A percentile compares a stretch with the other conserved stretches of the same genome.
Evolutionary conservation across 164 flowering plant genomes (phyloP).

Genomic region (Chimonanthus praecox): DNA sequence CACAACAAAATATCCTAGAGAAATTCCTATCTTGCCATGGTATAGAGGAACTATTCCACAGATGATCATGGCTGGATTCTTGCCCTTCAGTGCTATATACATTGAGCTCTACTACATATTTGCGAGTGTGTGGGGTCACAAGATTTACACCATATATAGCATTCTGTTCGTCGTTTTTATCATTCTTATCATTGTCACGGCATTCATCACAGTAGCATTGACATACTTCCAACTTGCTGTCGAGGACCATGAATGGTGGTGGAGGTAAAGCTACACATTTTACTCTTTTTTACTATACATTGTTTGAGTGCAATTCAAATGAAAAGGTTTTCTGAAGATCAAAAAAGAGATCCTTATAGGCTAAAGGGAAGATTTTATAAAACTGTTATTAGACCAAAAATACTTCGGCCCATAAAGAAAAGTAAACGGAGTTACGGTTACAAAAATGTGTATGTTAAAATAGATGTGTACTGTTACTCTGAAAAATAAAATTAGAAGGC

Average conservation of each 20-base stretch:
- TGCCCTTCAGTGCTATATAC: constrained; percentile 40
- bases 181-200: constrained; percentile 38
- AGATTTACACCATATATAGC: constrained; percentile 37
- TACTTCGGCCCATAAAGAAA: no score
- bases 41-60: constrained; percentile 35
- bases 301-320: no score
- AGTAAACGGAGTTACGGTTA: no score
- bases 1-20: constrained; percentile 32
- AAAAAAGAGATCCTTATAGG: no score
- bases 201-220: constrained; percentile 34
- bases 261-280: constrained; percentile 22
- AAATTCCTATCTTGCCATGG: constrained; percentile 38
- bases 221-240: constrained; percentile 41
- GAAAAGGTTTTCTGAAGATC: no score
- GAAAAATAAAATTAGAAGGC: no score
- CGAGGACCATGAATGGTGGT: constrained; percentile 45
- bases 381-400: no score
- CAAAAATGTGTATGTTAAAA: no score
- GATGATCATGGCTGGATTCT: constrained; percentile 42
- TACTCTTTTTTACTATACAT: neutral
- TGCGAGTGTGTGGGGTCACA: constrained; percentile 43
- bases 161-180: constrained; percentile 35
- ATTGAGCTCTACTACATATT: constrained; percentile 37
- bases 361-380: no score
- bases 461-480: no score